Evolutionary conservation across 495 filamentous ascomycete species (phyloP).

Genomic region (Monascus purpureus): DNA sequence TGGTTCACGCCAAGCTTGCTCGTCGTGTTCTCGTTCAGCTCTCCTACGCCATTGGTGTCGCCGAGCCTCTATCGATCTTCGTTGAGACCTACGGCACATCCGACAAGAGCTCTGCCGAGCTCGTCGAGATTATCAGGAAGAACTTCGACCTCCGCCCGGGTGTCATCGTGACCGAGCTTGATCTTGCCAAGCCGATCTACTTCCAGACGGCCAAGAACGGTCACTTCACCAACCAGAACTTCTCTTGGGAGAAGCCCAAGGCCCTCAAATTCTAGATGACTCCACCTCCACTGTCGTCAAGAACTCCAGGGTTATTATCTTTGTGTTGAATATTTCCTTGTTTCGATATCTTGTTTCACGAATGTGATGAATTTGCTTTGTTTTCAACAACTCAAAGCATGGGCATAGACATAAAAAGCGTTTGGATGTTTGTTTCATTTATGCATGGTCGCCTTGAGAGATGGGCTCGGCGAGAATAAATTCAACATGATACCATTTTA

Average conservation of each 20-base stretch:
- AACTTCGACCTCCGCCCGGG: slow-evolving; percentile 97
- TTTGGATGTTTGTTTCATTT: slow-evolving; percentile 13
- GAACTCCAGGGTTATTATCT: too few relatives aligned
- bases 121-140: slow-evolving; percentile 80
- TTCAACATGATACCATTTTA: slow-evolving; percentile 43
- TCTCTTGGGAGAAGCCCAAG: slow-evolving; percentile 98
- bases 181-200: slow-evolving; percentile 94
- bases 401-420: slow-evolving; percentile 30
- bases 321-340: too few relatives aligned
- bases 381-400: slow-evolving; percentile 49
- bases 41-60: slow-evolving; percentile 97
- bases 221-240: slow-evolving; percentile 97
- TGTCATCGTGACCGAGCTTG: slow-evolving; percentile 96
- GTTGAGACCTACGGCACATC: slow-evolving; percentile 52
- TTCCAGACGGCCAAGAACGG: slow-evolving; percentile 97
- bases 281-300: too few relatives aligned
- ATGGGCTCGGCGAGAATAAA: slow-evolving; percentile 35
- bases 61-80: slow-evolving; percentile 86
- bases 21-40: slow-evolving; percentile 92
- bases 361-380: slow-evolving; percentile 43
- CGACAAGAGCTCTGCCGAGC: slow-evolving; percentile 69
- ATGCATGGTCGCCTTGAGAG: slow-evolving; percentile 28
- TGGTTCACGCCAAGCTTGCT: slow-evolving; percentile 75
- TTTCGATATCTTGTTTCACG: slow-evolving; percentile 21
- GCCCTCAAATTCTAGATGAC: slow-evolving; percentile 62